Percentiles rank a stretch among this genome's conserved stretches.
phyloP scores from a whole-genome alignment of 352 stramenopile species.

The Phytophthora nicotianae region DNA sequence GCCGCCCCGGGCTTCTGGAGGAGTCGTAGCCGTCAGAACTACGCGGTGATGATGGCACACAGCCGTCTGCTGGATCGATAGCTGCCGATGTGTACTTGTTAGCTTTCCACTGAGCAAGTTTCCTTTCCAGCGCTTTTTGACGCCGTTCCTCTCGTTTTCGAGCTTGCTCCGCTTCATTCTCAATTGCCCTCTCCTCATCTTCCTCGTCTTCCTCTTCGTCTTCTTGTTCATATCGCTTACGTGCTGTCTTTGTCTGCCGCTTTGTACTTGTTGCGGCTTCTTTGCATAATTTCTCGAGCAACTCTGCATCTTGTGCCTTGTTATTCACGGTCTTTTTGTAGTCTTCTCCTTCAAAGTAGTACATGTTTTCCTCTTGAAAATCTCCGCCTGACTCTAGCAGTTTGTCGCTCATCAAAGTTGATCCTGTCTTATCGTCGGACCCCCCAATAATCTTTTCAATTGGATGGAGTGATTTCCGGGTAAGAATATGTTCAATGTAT shows the following conservation, averaged over 20 bases:
- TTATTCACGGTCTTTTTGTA: constrained; percentile 50
- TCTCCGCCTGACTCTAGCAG: constrained; percentile 61
- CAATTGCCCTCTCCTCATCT: constrained; percentile 35
- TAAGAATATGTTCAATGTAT: constrained; percentile 61
- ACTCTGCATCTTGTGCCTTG: constrained; percentile 46
- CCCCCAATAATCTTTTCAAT: constrained; percentile 1
- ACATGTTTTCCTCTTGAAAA: constrained; percentile 81
- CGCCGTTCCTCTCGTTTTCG: constrained; percentile 50
- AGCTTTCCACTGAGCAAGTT: constrained; percentile 56
- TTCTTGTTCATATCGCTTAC: constrained; percentile 45
- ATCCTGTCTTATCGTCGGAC: constrained; percentile 9
- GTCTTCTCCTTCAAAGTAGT: constrained; percentile 84
- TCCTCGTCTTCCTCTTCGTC: constrained; percentile 44
- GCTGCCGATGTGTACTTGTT: constrained; percentile 68
- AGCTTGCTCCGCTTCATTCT: constrained; percentile 47
- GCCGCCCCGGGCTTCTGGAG: constrained; percentile 13
- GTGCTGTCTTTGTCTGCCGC: constrained; percentile 33
- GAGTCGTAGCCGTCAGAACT: constrained; percentile 11
- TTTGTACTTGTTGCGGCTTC: constrained; percentile 27
- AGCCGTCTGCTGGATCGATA: constrained; percentile 22
- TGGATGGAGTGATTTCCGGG: constrained; percentile 21
- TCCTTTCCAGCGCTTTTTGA: constrained; percentile 48
- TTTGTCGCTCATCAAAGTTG: constrained; percentile 45
- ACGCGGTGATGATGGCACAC: constrained; percentile 3
- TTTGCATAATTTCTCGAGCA: constrained; percentile 46